Percentiles rank a stretch among this genome's conserved stretches.
Conservation (phyloP, 192 early-diverging fungal species). For the Dissophora ornata region DNA sequence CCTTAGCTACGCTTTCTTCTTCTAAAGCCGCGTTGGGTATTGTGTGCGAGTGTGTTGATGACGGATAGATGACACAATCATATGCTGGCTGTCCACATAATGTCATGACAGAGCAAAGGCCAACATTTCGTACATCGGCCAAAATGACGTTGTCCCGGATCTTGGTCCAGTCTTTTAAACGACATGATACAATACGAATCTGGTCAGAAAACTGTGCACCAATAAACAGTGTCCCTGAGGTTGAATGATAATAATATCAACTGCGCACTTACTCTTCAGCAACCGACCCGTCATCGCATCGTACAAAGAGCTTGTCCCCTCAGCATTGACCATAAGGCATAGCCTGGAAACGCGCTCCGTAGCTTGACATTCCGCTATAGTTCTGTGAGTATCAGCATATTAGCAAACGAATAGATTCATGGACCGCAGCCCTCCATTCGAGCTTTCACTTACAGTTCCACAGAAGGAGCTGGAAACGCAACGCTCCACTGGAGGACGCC, state of each 20-base stretch:
- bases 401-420: background rate
- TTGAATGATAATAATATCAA: too few species aligned
- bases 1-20: background rate
- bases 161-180: constrained; percentile 21
- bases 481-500: constrained; percentile 27
- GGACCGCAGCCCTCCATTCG: too few species aligned
- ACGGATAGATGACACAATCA: constrained; percentile 13
- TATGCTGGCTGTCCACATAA: background rate
- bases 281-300: constrained; percentile 12
- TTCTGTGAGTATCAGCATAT: background rate
- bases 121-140: constrained; percentile 9
- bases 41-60: background rate
- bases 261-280: constrained; percentile 19
- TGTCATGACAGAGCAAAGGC: constrained; percentile 7
- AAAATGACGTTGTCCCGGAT: background rate
- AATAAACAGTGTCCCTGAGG: too few species aligned
- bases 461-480: background rate
- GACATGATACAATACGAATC: background rate
- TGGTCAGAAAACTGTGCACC: too few species aligned
- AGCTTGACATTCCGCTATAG: constrained; percentile 13
- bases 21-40: background rate
- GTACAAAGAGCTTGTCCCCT: background rate
- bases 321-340: constrained; percentile 16
- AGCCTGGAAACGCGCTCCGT: background rate
- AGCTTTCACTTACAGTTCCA: constrained; percentile 21